Conservation (phyloP, 371 early-diverging fungal species). For the Blakeslea trispora region DNA sequence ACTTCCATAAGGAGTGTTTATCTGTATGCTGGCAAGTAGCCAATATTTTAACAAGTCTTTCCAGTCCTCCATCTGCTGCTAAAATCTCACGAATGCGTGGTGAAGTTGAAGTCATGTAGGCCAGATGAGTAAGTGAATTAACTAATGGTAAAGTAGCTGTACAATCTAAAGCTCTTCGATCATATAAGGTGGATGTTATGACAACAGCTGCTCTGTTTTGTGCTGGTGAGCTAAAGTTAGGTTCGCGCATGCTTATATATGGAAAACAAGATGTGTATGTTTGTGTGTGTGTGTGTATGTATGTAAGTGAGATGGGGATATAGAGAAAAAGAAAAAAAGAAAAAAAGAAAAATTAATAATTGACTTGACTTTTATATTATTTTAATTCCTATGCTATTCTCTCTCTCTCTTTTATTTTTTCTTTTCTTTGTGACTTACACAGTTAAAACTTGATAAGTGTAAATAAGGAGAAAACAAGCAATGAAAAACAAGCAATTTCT, state of each 20-base stretch:
- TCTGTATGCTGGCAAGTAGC: slow-evolving; percentile 70
- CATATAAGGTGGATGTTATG: slow-evolving; percentile 84
- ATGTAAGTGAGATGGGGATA: slow-evolving; percentile 2
- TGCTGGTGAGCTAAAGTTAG: slow-evolving; percentile 73
- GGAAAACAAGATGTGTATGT: slow-evolving; percentile 4
- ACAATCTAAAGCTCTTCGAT: slow-evolving; percentile 87
- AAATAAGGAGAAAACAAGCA: no score
- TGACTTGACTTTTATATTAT: background rate
- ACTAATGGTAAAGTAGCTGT: slow-evolving; percentile 82
- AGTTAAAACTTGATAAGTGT: no score
- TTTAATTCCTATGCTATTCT: slow-evolving; percentile 1
- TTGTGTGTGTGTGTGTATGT: no score
- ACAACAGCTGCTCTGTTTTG: slow-evolving; percentile 76
- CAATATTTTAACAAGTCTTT: slow-evolving; percentile 75
- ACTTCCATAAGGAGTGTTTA: slow-evolving; percentile 71
- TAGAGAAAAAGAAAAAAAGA: slow-evolving; percentile 1
- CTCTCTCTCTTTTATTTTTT: slow-evolving; percentile 2
- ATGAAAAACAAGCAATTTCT: no score
- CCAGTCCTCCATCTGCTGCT: slow-evolving; percentile 86
- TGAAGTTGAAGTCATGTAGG: slow-evolving; percentile 79
- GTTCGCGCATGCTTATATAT: slow-evolving; percentile 67
- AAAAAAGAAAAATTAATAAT: slow-evolving; percentile 5
- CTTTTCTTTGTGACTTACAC: background rate
- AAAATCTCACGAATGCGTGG: slow-evolving; percentile 78
- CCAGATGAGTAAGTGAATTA: slow-evolving; percentile 83